Evolutionary conservation across 176 grass and related monocot species (phyloP).

Genomic region (Tillandsia fasciculata): DNA sequence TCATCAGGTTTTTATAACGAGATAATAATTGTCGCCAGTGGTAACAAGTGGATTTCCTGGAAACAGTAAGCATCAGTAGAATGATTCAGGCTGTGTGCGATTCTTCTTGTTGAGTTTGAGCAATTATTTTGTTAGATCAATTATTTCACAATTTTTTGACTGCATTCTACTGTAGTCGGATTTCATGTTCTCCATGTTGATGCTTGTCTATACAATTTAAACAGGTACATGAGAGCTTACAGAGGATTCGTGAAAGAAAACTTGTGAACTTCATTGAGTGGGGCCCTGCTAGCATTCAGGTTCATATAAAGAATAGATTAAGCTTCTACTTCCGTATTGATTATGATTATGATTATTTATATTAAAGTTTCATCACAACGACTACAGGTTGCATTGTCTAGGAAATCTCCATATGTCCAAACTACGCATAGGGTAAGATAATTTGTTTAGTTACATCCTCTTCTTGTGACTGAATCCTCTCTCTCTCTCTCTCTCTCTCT

Average conservation of each 20-base stretch:
- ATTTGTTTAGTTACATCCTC: constrained; percentile 10
- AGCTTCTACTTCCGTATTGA: background rate
- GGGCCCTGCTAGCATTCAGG: constrained; percentile 99
- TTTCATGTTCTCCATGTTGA: background rate
- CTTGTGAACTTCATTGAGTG: constrained; percentile 99
- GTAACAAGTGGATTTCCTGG: no score
- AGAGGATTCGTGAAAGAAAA: constrained; percentile 96
- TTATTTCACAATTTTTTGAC: no score
- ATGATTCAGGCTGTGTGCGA: no score
- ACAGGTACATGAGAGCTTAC: constrained; percentile 94
- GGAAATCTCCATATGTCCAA: constrained; percentile 99
- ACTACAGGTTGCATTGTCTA: constrained; percentile 85
- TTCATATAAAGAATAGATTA: constrained; percentile 9
- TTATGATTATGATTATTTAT: constrained; percentile 1
- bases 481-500: background rate
- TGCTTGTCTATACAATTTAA: background rate
- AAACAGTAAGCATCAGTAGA: no score
- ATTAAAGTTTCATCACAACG: constrained; percentile 15
- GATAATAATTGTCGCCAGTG: no score
- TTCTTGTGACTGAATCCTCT: background rate
- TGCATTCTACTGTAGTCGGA: no score
- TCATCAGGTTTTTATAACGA: no score
- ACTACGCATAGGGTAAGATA: constrained; percentile 86
- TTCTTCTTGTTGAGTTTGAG: no score
- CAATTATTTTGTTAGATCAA: no score